Evolutionary conservation across 2,329 filamentous ascomycete genomes (phyloP), one percentile per base, ranked within the genome.

Genomic region (Paecilomyces sp.): DNA sequence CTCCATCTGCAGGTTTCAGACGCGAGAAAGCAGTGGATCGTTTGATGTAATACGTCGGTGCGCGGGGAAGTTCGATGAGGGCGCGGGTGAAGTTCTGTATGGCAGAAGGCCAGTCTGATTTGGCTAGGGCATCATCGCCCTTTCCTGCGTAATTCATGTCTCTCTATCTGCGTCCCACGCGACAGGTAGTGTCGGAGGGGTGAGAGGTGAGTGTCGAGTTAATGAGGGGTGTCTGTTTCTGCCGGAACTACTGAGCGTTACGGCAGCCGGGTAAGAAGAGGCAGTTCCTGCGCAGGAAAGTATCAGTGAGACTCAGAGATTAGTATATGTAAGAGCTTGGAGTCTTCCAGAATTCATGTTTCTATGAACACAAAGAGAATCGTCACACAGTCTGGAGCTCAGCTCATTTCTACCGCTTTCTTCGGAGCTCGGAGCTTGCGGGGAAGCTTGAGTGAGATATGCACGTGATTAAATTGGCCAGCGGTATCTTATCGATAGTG

Each of bases 11-110:
- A 52, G 81, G 77, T 41, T 79, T 80, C 2, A 83, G 80, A 61
- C 89, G 84, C 56, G 90, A 83, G 70, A 92, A 88, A 47, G 91
- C 91, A 51, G 87, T 91, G 3, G 91, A 89, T 22, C 93, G 90
- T 65, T 89, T 86, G 63, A 94, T 85, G 63, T 93, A 88, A 84
- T 94, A 97, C 55, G 83, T 77, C 1, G 91, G 89, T 2, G 90
- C 91, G 47, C 79, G 79, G 0, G 88, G 86, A 12, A 80, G 80
- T 62, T 85, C 77, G 34, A 74, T 67, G 28, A 96, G 79, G 6
- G 90, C 91, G 47, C 79, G 74, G 7, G 88, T 88, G 63, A 89
- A 88, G 66, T 87, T 83, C 36, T 79, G 72, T 65, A 96, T 84
- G 53, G 90, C 92, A 54, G 81, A 79, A 4, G 81, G 77, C 74